Percentiles rank a stretch among this genome's conserved stretches.
phyloP scores from a whole-genome alignment of 2,329 filamentous ascomycete genomes.

The Fusarium redolens region DNA sequence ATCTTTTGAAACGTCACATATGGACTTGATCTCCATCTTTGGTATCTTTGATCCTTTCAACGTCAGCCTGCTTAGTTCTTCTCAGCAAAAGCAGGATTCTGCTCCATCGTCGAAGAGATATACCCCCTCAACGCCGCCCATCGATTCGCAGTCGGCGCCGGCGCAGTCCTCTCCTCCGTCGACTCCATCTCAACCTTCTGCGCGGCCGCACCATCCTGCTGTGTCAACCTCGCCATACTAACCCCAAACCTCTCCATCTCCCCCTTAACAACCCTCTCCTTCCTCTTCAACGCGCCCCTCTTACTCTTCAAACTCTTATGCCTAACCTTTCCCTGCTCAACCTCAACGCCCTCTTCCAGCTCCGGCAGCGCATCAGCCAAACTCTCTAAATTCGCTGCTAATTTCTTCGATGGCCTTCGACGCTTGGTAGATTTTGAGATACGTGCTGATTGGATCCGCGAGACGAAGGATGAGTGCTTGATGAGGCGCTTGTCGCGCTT shows the following conservation, averaged over 20 bases:
- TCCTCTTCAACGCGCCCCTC: slow-evolving; percentile 84
- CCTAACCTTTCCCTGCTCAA: slow-evolving; percentile 69
- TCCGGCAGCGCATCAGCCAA: slow-evolving; percentile 85
- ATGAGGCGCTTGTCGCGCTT: slow-evolving; percentile 88
- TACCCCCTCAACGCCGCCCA: slow-evolving; percentile 88
- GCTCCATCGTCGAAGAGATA: slow-evolving; percentile 89
- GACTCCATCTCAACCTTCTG: slow-evolving; percentile 29
- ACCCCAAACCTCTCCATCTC: slow-evolving; percentile 87
- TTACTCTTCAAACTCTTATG: slow-evolving; percentile 80
- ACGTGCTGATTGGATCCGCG: slow-evolving; percentile 73
- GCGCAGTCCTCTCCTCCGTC: slow-evolving; percentile 25
- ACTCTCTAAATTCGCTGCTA: slow-evolving; percentile 78
- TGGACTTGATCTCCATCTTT: neutral
- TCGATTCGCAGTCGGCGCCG: slow-evolving; percentile 63
- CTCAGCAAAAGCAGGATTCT: slow-evolving; percentile 77
- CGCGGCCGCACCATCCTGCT: slow-evolving; percentile 32
- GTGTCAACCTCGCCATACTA: slow-evolving; percentile 81
- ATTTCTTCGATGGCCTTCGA: slow-evolving; percentile 78
- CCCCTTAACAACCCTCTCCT: slow-evolving; percentile 79
- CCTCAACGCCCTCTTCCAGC: slow-evolving; percentile 59
- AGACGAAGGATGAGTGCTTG: slow-evolving; percentile 83
- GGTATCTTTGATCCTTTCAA: slow-evolving; percentile 3
- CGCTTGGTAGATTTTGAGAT: slow-evolving; percentile 44
- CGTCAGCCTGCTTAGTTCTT: slow-evolving; percentile 36
- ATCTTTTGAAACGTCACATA: neutral